Evolutionary conservation across 129 eudicot species (phyloP).

Genomic region (Chrysanthemum makinoi): DNA sequence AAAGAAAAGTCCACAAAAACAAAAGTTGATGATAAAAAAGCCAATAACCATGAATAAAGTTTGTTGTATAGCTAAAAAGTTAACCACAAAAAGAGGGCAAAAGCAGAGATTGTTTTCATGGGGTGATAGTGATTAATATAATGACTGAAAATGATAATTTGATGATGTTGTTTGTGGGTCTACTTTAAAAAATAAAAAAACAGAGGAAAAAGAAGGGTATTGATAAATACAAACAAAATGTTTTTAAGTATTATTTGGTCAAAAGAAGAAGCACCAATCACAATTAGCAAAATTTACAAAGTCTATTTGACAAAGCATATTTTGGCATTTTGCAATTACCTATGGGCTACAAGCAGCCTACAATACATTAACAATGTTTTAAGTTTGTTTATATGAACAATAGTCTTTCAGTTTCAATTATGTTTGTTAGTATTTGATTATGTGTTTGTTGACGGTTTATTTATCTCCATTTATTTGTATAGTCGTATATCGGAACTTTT

Average conservation of each 20-base stretch:
- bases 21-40: conserved; percentile 12
- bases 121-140: conserved; percentile 18
- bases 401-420: too few species aligned
- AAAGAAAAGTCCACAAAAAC: conserved; percentile 5
- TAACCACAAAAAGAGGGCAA: conserved; percentile 16
- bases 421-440: too few species aligned
- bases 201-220: conserved; percentile 7
- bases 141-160: conserved; percentile 6
- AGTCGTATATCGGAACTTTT: too few species aligned
- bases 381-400: background rate
- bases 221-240: background rate
- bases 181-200: conserved; percentile 1
- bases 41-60: conserved; percentile 24
- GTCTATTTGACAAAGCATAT: background rate
- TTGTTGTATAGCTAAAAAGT: conserved; percentile 1
- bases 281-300: background rate
- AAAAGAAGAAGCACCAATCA: conserved; percentile 9
- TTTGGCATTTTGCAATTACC: background rate
- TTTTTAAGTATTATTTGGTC: background rate
- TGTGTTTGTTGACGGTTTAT: too few species aligned
- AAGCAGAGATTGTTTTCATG: conserved; percentile 14
- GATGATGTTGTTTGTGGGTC: conserved; percentile 12
- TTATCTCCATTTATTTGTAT: too few species aligned
- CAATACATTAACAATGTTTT: too few species aligned
- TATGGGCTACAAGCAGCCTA: background rate